A percentile compares a stretch with the other conserved stretches of the same genome.
These are phyloP conservation scores for Aschersonia sp. DNA, from an alignment of 2,329 filamentous ascomycete genomes.

Conservation along the genomic window DNA sequence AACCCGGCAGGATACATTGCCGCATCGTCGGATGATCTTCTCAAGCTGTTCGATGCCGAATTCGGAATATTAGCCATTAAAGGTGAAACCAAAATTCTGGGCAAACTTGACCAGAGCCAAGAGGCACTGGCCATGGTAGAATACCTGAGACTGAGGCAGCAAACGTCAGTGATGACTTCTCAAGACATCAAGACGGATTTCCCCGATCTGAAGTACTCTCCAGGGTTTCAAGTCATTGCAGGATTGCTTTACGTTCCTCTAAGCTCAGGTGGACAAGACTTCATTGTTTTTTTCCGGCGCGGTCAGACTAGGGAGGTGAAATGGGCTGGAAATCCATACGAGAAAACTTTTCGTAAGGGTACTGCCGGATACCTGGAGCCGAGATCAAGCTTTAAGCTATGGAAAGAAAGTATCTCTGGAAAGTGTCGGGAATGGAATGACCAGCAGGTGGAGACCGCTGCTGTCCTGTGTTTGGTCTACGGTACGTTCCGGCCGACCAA, in stretches of 20 bases:
- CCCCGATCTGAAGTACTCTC: slow-evolving; percentile 63
- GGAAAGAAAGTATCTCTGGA: slow-evolving; percentile 68
- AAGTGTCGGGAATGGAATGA: slow-evolving; percentile 81
- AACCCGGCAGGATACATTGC: slow-evolving; percentile 86
- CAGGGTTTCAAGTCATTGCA: slow-evolving; percentile 64
- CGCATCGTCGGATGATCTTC: slow-evolving; percentile 71
- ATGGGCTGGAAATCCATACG: slow-evolving; percentile 79
- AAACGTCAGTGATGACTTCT: slow-evolving; percentile 63
- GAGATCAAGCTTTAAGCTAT: slow-evolving; percentile 62
- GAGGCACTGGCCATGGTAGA: slow-evolving; percentile 75
- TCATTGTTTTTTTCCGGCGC: slow-evolving; percentile 82
- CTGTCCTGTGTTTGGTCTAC: slow-evolving; percentile 76
- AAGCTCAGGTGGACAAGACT: slow-evolving; percentile 61
- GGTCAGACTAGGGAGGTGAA: slow-evolving; percentile 63
- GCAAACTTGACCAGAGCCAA: slow-evolving; percentile 58
- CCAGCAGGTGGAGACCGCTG: slow-evolving; percentile 78
- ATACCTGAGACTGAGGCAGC: slow-evolving; percentile 61
- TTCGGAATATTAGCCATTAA: slow-evolving; percentile 73
- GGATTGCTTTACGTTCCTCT: slow-evolving; percentile 72
- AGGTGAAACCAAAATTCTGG: slow-evolving; percentile 80
- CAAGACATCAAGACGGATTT: slow-evolving; percentile 67
- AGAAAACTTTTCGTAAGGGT: slow-evolving; percentile 59
- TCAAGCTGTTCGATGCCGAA: slow-evolving; percentile 76
- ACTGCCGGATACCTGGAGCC: slow-evolving; percentile 65
- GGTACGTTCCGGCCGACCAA: slow-evolving; percentile 30